Percentiles rank a stretch among this genome's conserved stretches.
These are phyloP conservation scores for Neurospora terricola DNA, from an alignment of 495 filamentous ascomycete species.

Conservation along the genomic window DNA sequence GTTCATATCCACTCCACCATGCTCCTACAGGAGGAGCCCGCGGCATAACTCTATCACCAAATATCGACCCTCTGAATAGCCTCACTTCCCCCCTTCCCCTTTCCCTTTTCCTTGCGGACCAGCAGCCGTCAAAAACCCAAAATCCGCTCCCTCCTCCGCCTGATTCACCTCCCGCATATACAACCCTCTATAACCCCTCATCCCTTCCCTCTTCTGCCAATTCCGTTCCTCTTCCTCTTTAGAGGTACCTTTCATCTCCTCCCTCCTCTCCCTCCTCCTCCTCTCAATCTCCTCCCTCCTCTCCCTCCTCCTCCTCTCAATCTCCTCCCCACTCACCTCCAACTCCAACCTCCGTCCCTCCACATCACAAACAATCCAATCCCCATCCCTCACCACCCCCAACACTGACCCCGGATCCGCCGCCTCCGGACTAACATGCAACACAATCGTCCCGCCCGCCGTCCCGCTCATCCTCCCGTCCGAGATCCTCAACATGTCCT, in stretches of 20 bases:
- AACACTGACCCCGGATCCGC: conserved; percentile 45
- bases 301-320: conserved; percentile 29
- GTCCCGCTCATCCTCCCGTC: conserved; percentile 63
- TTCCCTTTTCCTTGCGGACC: conserved; percentile 11
- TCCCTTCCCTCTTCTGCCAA: conserved; percentile 27
- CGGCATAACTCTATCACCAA: neutral
- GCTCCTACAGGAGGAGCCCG: neutral
- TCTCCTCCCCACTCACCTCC: conserved; percentile 38
- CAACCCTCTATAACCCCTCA: conserved; percentile 53
- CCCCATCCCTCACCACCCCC: conserved; percentile 50
- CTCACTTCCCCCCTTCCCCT: neutral
- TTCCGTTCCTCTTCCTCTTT: conserved; percentile 11
- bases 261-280: too few species aligned
- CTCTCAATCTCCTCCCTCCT: conserved; percentile 12
- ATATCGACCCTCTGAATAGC: neutral
- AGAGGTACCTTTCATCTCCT: neutral
- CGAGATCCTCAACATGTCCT: conserved; percentile 56
- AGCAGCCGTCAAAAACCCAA: conserved; percentile 51
- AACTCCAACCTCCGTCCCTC: conserved; percentile 34
- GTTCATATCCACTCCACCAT: neutral
- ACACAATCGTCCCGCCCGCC: conserved; percentile 56
- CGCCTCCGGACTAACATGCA: conserved; percentile 56
- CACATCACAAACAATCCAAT: conserved; percentile 45
- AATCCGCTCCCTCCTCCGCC: conserved; percentile 54
- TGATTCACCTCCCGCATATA: conserved; percentile 57